A percentile compares a stretch with the other conserved stretches of the same genome.
Conservation (phyloP, 768 basidiomycete species). For the Suillus subluteus region DNA sequence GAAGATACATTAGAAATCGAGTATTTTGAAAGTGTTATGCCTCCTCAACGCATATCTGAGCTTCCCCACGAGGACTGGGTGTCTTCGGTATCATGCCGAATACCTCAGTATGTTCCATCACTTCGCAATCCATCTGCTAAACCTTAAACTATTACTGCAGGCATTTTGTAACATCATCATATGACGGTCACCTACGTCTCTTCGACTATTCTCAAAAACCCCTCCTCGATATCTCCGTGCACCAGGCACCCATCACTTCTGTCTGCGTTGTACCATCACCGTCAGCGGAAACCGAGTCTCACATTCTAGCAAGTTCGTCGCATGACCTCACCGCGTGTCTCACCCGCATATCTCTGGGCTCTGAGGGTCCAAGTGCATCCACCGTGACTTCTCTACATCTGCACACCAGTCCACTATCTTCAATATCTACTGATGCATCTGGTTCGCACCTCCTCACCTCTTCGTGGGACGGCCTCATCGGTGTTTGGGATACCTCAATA, state of each 20-base stretch:
- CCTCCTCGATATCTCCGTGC: slow-evolving; percentile 51
- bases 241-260: slow-evolving; percentile 72
- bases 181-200: slow-evolving; percentile 75
- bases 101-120: slow-evolving; percentile 49
- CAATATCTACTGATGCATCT: slow-evolving; percentile 55
- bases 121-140: neutral
- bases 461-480: slow-evolving; percentile 87
- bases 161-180: slow-evolving; percentile 76
- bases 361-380: slow-evolving; percentile 36
- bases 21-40: slow-evolving; percentile 88
- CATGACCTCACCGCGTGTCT: slow-evolving; percentile 79
- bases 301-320: slow-evolving; percentile 67
- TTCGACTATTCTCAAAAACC: slow-evolving; percentile 73
- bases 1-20: slow-evolving; percentile 93
- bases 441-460: slow-evolving; percentile 77
- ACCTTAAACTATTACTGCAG: slow-evolving; percentile 39
- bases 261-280: slow-evolving; percentile 53
- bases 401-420: slow-evolving; percentile 82
- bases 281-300: slow-evolving; percentile 31
- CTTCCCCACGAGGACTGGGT: slow-evolving; percentile 95
- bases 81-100: slow-evolving; percentile 69
- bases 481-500: slow-evolving; percentile 74
- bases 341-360: slow-evolving; percentile 26
- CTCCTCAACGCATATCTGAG: slow-evolving; percentile 79
- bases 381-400: slow-evolving; percentile 74